Conservation (phyloP, 257 asterid species). For the Misopates orontium region DNA sequence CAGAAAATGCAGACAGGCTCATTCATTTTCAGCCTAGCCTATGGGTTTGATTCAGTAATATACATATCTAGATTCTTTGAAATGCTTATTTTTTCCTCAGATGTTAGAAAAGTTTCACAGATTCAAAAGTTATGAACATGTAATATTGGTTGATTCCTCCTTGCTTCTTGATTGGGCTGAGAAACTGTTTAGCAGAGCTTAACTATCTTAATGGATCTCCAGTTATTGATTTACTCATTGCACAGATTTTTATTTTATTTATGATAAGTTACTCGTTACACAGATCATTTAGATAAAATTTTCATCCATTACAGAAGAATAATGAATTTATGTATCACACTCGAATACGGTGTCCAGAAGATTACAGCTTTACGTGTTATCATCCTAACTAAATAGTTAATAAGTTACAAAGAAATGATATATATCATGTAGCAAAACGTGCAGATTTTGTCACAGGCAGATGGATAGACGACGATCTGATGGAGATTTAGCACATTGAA, state of each 20-base stretch:
- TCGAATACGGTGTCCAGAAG: conserved; percentile 23
- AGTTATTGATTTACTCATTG: conserved; percentile 19
- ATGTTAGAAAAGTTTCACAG: no score
- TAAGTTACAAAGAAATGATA: conserved; percentile 24
- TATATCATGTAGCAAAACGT: conserved; percentile 11
- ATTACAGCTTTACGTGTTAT: conserved; percentile 18
- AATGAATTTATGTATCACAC: conserved; percentile 40
- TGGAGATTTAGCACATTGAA: conserved; percentile 70
- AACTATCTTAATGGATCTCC: neutral
- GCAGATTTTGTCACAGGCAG: conserved; percentile 43
- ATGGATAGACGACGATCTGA: conserved; percentile 36
- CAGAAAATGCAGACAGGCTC: no score
- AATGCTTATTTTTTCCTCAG: no score
- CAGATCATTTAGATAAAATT: neutral
- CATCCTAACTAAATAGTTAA: conserved; percentile 34
- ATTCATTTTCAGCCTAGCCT: no score
- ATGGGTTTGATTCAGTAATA: no score
- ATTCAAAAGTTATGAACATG: no score
- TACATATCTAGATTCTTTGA: no score
- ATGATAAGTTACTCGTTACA: conserved; percentile 26
- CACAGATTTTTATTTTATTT: no score
- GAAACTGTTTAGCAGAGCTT: neutral
- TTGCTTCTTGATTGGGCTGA: no score
- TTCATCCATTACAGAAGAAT: conserved; percentile 20
- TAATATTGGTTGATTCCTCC: no score